Evolutionary conservation across 106 monocot species (phyloP), one percentile per base, ranked within the genome.

Genomic region (Dendrobium chrysotoxum): DNA sequence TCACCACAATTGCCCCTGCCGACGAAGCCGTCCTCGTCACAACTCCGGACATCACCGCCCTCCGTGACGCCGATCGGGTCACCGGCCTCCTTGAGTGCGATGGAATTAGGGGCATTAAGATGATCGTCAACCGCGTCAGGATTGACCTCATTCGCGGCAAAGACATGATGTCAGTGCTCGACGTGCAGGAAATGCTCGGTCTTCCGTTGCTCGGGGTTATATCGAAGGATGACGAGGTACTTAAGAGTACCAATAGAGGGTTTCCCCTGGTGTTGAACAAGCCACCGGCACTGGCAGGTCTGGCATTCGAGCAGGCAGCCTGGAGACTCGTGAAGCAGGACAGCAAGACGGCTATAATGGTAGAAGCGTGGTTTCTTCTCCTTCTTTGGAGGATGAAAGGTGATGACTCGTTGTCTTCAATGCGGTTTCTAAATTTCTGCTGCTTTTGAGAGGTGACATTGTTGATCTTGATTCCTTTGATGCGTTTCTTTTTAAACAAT

Each of bases 101-200:
- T 57, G 97, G 97, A 39, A 94, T 94, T 53, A 84, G 85, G 55
- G 97, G 94, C 79, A 91, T 97, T 80, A 97, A 97, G 85, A 97
- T 97, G 88, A 80, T 97, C 20, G 97, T 97, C 0, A 97, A 97
- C 79, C 79, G 97, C 5, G 94, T 97, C 0, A 75, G 97, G 68
- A 87, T 87, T 7, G 97, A 97, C 55, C 75, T 97, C 28, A 90
- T 97, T 50, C 79, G 80, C 26, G 94, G 94, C 10, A 92, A 97
- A 75, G 97, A 97, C 74, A 97, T 97, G 97, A 97, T 97, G 97
- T 94, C 94, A 7, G 94, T 93, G 28, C 86, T 97, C 15, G 97
- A 97, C 53, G 94, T 97, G 70, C 97, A 97, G 75, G 96, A 97
- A 78, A 97, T 97, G 97, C 86, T 97, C 40, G 96, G 96, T 28